Base-by-base conservation (phyloP, 331 rosid genomes). In the Rhamnella rubrinervis region DNA sequence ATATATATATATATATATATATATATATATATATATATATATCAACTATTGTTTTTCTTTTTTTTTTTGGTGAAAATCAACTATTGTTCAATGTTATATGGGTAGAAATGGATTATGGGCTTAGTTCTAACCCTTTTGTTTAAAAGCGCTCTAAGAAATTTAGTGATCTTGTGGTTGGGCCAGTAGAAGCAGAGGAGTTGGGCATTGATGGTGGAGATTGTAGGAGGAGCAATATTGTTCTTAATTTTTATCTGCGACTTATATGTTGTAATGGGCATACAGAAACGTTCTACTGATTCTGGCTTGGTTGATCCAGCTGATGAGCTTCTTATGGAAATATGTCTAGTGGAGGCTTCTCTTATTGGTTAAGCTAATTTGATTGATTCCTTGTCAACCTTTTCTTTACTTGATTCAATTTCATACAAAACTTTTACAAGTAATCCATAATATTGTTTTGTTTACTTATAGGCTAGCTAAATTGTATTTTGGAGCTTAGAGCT, bases 221-320 rank as follows among this genome's bases (percentile, higher is more conserved):
- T 90, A 58, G 95, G 84, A 19, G 86, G 81, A 23, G 23, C 23
- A 23, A 90, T 92, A 26, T 40, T 86, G 77, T 17, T 79, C 15
- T 72, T 84, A 47, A 80, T 90, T 10, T 80, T 88, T 46, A 73
- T 75, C 37, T 88, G 90, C 11, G 79, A 85, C 50, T 17, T 82
- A 14, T 83, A 73, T 56, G 72, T 70, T 10, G 63, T 84, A 8
- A 55, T 72, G 53, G 59, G 53, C 51, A 61, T 82, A n/a, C 82
- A 75, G 20, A 81, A 82, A 23, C 88, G 86, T 70, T 72, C 79
- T 4, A 47, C 53, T 26, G 90, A 79, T 14, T 56, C 67, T 20
- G 81, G 92, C 51, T 68, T 78, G n/a, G 37, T 82, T 11, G 81
- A 81, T 72, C 87, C 90, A 18, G 86, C 92, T 7, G 95, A 90